These are phyloP conservation scores for Boletus subcaerulescens DNA, from an alignment of 768 basidiomycete species.

Conservation along the genomic window DNA sequence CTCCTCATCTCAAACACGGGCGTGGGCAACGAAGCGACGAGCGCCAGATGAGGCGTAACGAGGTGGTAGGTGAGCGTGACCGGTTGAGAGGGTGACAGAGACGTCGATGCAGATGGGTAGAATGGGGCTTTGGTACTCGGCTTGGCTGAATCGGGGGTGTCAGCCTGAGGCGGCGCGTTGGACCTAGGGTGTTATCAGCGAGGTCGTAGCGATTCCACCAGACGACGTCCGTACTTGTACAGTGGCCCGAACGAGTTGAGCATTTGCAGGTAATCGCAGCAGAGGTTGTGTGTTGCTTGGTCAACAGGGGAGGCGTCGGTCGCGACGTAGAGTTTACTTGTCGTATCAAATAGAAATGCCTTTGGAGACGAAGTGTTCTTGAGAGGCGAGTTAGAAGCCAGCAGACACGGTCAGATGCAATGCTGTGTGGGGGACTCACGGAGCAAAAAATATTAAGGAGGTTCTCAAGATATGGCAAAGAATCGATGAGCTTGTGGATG, in stretches of 20 bases:
- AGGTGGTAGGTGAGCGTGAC: constrained; percentile 84
- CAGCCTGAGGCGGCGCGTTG: constrained; percentile 10
- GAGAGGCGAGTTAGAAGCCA: not conserved
- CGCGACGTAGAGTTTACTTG: constrained; percentile 85
- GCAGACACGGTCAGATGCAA: not conserved
- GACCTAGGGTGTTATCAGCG: constrained; percentile 15
- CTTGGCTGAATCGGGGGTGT: constrained; percentile 2
- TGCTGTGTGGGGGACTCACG: constrained; percentile 37
- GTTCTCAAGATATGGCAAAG: constrained; percentile 82
- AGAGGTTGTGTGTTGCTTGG: constrained; percentile 80
- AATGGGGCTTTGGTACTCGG: constrained; percentile 45
- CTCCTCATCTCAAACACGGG: constrained; percentile 68
- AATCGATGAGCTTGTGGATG: constrained; percentile 81
- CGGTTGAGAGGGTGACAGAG: constrained; percentile 52
- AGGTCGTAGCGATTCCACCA: not conserved
- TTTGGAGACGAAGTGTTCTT: constrained; percentile 93
- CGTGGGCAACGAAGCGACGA: constrained; percentile 72
- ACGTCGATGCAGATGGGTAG: constrained; percentile 68
- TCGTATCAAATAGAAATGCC: constrained; percentile 88
- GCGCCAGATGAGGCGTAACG: constrained; percentile 67
- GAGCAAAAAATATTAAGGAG: constrained; percentile 83
- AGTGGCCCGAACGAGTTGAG: constrained; percentile 81
- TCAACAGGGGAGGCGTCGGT: constrained; percentile 93
- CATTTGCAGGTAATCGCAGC: constrained; percentile 88
- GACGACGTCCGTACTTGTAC: constrained; percentile 59